Conservation (phyloP, 768 basidiomycete genomes). For the Asterophora lycoperdoides region DNA sequence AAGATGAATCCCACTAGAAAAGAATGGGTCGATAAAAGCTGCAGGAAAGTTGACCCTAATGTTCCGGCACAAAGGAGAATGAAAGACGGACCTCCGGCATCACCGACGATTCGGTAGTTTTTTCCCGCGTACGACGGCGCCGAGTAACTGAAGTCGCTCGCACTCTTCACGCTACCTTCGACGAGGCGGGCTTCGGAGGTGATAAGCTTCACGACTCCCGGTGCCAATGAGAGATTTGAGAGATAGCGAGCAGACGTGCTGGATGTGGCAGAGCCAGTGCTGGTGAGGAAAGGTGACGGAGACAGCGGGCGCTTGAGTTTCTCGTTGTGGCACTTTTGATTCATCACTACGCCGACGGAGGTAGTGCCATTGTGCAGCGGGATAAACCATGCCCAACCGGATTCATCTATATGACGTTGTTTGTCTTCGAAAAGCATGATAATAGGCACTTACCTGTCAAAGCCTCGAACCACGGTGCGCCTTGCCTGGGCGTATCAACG, state of each 20-base stretch:
- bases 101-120: slow-evolving; percentile 58
- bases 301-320: slow-evolving; percentile 27
- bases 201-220: slow-evolving; percentile 40
- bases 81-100: slow-evolving; percentile 51
- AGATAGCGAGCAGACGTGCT: slow-evolving; percentile 39
- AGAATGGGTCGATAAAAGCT: slow-evolving; percentile 67
- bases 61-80: not conserved
- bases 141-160: slow-evolving; percentile 64
- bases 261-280: slow-evolving; percentile 22
- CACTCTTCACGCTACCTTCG: slow-evolving; percentile 44
- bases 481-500: slow-evolving; percentile 42
- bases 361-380: slow-evolving; percentile 62
- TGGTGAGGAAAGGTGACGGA: slow-evolving; percentile 26
- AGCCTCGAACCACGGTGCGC: slow-evolving; percentile 69
- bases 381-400: slow-evolving; percentile 72
- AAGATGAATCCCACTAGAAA: slow-evolving; percentile 61
- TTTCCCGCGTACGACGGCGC: slow-evolving; percentile 51
- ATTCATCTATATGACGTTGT: slow-evolving; percentile 43
- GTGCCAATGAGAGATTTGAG: slow-evolving; percentile 42
- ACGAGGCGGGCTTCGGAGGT: slow-evolving; percentile 34
- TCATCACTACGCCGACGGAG: slow-evolving; percentile 60
- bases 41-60: not conserved
- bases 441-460: slow-evolving; percentile 46
- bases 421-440: not conserved
- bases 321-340: slow-evolving; percentile 45